Evolutionary conservation across 257 asterid species (phyloP).

Genomic region (Jasminum sambac): DNA sequence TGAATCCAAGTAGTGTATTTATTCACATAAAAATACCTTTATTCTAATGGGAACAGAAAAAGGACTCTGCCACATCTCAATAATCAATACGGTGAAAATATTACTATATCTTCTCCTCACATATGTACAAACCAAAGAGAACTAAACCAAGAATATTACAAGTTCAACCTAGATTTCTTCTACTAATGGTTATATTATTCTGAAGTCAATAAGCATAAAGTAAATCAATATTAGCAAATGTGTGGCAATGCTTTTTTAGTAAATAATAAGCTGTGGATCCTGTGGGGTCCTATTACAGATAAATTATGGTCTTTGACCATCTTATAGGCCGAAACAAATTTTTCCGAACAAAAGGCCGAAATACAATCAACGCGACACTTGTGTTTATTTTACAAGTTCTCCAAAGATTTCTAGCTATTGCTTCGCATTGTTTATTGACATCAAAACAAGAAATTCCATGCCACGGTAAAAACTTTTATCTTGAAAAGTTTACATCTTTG

Average conservation of each 20-base stretch:
- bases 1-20: neutral
- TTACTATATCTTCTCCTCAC: neutral
- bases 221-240: neutral
- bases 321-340: too few relatives aligned
- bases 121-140: neutral
- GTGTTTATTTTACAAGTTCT: neutral
- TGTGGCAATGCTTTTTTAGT: too few relatives aligned
- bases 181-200: neutral
- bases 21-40: neutral
- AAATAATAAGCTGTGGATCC: too few relatives aligned
- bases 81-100: neutral
- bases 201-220: neutral
- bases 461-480: too few relatives aligned
- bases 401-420: neutral
- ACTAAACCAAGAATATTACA: neutral
- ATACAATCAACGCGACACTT: neutral
- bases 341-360: too few relatives aligned
- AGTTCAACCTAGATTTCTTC: neutral
- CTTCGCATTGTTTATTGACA: neutral
- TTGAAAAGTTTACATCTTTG: too few relatives aligned
- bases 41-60: neutral
- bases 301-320: too few relatives aligned
- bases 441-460: neutral
- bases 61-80: neutral
- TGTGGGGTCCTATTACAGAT: too few relatives aligned